These are phyloP conservation scores for Salvia miltiorrhiza DNA, from an alignment of 257 asterid species.

Conservation along the genomic window DNA sequence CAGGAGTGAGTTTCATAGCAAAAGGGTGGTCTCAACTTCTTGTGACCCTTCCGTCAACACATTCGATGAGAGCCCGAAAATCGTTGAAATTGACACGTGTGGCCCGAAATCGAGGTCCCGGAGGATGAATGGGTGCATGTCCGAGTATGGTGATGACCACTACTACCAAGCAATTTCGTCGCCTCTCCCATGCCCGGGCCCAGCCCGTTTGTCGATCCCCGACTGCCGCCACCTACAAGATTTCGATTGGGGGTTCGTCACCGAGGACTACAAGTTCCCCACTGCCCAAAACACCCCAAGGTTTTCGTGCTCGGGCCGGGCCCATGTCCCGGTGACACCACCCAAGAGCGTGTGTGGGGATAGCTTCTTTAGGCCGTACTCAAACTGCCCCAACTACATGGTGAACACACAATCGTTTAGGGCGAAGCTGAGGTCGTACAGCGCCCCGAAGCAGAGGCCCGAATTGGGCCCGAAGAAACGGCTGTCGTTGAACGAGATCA, in stretches of 20 bases:
- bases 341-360: constrained; percentile 82
- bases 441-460: constrained; percentile 84
- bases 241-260: constrained; percentile 55
- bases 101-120: constrained; percentile 67
- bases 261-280: constrained; percentile 49
- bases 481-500: constrained; percentile 60
- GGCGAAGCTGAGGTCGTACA: constrained; percentile 75
- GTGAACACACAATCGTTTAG: constrained; percentile 72
- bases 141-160: constrained; percentile 59
- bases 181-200: constrained; percentile 52
- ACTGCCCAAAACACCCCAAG: constrained; percentile 83
- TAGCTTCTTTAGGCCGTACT: constrained; percentile 50
- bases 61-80: constrained; percentile 77
- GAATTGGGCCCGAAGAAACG: constrained; percentile 54
- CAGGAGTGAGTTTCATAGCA: constrained; percentile 63
- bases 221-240: constrained; percentile 53
- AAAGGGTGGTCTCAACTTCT: constrained; percentile 55
- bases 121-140: constrained; percentile 42
- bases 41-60: constrained; percentile 40
- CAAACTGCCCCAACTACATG: constrained; percentile 70
- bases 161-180: constrained; percentile 48
- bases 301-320: constrained; percentile 39
- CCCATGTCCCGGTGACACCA: constrained; percentile 44
- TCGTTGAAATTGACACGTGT: constrained; percentile 79
- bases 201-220: constrained; percentile 61